Conservation (phyloP, 768 basidiomycete genomes). For the Boletus rubropictus region DNA sequence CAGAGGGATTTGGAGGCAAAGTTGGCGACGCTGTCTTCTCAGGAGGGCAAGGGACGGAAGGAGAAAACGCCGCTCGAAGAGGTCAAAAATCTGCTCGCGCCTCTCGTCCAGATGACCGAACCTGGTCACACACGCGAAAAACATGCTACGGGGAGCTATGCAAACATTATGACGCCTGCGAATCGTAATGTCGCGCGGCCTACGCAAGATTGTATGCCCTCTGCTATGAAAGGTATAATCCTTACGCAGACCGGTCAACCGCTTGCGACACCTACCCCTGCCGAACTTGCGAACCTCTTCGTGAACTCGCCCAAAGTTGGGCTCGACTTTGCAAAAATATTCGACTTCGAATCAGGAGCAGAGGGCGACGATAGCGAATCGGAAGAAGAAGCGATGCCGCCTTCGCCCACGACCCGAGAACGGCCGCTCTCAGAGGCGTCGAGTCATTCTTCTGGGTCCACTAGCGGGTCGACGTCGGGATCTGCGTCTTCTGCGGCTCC, state of each 20-base stretch:
- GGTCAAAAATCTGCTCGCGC: conserved; percentile 63
- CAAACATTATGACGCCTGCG: conserved; percentile 46
- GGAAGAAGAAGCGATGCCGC: conserved; percentile 31
- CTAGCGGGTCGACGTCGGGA: conserved; percentile 20
- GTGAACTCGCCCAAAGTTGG: conserved; percentile 64
- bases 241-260: conserved; percentile 73
- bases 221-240: conserved; percentile 74
- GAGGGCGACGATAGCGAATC: conserved; percentile 30
- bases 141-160: conserved; percentile 10
- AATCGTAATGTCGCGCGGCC: conserved; percentile 31
- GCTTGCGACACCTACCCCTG: conserved; percentile 64
- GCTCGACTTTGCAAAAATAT: conserved; percentile 73
- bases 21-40: conserved; percentile 41
- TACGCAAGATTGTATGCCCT: conserved; percentile 29
- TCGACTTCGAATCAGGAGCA: conserved; percentile 47
- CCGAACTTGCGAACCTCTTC: conserved; percentile 62
- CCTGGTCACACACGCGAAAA: conserved; percentile 23
- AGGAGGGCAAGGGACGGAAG: conserved; percentile 35
- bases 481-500: conserved; percentile 30
- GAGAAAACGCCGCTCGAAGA: conserved; percentile 66
- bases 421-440: conserved; percentile 28
- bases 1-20: conserved; percentile 48
- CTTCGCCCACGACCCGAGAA: conserved; percentile 46
- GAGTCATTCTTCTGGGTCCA: conserved; percentile 25
- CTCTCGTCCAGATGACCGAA: conserved; percentile 37